Evolutionary conservation across 331 rosid genomes (phyloP).

Genomic region (Saraca asoca): DNA sequence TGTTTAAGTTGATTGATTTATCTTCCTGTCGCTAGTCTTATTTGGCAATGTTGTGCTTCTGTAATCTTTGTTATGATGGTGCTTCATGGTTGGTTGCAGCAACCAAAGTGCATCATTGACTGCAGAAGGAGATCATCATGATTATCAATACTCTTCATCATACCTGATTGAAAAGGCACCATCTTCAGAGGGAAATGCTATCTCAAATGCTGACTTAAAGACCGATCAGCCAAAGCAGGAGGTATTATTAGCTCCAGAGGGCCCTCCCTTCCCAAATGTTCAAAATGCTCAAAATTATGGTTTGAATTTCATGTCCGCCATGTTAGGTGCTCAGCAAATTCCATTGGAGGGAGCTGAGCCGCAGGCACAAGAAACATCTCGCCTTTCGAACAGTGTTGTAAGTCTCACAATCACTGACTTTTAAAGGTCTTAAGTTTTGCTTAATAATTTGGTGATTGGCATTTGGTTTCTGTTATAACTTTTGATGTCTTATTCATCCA

Average conservation of each 20-base stretch:
- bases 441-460: constrained; percentile 22
- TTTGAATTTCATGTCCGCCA: constrained; percentile 60
- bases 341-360: constrained; percentile 60
- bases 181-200: constrained; percentile 41
- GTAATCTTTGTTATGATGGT: constrained; percentile 29
- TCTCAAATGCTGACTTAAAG: constrained; percentile 42
- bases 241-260: constrained; percentile 46
- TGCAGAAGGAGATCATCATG: constrained; percentile 39
- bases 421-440: constrained; percentile 6
- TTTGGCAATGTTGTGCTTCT: constrained; percentile 10
- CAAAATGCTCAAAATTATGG: constrained; percentile 55
- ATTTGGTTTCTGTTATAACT: not conserved
- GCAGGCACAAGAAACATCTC: constrained; percentile 55
- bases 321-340: constrained; percentile 60
- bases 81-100: constrained; percentile 47
- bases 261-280: constrained; percentile 41
- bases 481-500: constrained; percentile 25
- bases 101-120: constrained; percentile 39
- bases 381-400: constrained; percentile 47
- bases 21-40: constrained; percentile 23
- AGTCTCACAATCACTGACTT: constrained; percentile 26
- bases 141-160: constrained; percentile 47
- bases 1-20: not conserved
- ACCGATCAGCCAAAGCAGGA: constrained; percentile 57
- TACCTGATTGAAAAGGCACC: constrained; percentile 38